Evolutionary conservation across 1,284 basidiomycete species (phyloP), one percentile per base, ranked within the genome.

Genomic region (Ganoderma lingzhi): DNA sequence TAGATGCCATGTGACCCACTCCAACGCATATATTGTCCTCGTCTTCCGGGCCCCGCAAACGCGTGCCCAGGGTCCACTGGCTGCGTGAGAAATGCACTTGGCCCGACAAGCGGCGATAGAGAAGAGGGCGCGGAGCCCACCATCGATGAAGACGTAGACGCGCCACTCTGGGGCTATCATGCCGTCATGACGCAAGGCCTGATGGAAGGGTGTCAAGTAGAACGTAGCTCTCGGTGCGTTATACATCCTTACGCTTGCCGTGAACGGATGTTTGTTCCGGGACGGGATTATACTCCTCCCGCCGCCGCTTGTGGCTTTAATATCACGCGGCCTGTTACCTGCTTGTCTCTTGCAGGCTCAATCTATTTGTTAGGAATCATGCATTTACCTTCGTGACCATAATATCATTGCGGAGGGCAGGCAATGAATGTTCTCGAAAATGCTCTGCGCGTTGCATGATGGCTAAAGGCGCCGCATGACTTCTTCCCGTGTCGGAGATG

Each of bases 1-100:
- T 8, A 71, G 70, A 32, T 70, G 80, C 2, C 44, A 67, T 17
- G 70, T 80, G 44, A 77, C 77, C 14, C 64, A 72, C n/a, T 80
- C 80, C 17, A 81, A 81, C 63, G 61, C 66, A 17, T 78, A 78
- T 8, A 6, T 81, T 81, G 68, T 65, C 77, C 68, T 51, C 60
- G 28, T 79, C 81, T 66, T 74, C 80, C 32, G 63, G 68, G 66
- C 56, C 71, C 28, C 80, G 73, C 66, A 75, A 78, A 70, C 65
- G 63, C 17, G 62, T 72, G 19, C 63, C 67, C 30, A 51, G 69
- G 45, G 45, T 23, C 45, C 9, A 6, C 19, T 9, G 19, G 53
- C 58, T 62, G n/a, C 67, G 71, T 60, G 68, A 70, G 61, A 62
- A 51, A 37, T 41, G 59, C 35, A 53, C 48, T 56, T 56, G 53